Conservation (phyloP, 2,329 filamentous ascomycete species). For the Colletotrichum sidae region DNA sequence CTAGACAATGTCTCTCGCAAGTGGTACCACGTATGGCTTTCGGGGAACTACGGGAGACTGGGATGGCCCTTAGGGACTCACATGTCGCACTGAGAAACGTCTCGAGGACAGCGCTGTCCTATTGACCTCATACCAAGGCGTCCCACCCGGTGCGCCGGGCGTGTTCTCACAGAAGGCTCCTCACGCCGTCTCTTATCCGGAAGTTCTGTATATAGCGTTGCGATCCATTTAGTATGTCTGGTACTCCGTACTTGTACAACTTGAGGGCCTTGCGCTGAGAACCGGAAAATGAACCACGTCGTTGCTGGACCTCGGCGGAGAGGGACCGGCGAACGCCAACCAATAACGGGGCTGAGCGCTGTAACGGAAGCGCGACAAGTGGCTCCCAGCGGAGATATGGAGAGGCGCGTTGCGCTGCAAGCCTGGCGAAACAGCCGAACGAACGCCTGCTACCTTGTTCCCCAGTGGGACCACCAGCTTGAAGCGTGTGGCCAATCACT, state of each 20-base stretch:
- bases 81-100: constrained; percentile 26
- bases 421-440: constrained; percentile 36
- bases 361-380: constrained; percentile 36
- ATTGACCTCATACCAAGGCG: constrained; percentile 34
- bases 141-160: constrained; percentile 31
- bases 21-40: not conserved
- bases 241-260: not conserved
- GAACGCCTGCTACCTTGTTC: constrained; percentile 33
- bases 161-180: constrained; percentile 15
- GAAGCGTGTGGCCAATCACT: constrained; percentile 30
- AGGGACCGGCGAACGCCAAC: constrained; percentile 19
- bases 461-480: constrained; percentile 23
- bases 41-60: constrained; percentile 33
- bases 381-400: constrained; percentile 35
- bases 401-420: constrained; percentile 24
- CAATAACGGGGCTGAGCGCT: constrained; percentile 34
- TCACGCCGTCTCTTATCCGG: constrained; percentile 23
- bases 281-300: not conserved
- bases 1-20: not conserved
- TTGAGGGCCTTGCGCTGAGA: not conserved
- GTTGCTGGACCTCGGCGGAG: constrained; percentile 37
- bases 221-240: not conserved
- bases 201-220: constrained; percentile 25
- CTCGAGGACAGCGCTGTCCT: constrained; percentile 17
- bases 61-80: constrained; percentile 27